Evolutionary conservation across 768 basidiomycete species (phyloP).

Genomic region (Infundibulicybe gibba): DNA sequence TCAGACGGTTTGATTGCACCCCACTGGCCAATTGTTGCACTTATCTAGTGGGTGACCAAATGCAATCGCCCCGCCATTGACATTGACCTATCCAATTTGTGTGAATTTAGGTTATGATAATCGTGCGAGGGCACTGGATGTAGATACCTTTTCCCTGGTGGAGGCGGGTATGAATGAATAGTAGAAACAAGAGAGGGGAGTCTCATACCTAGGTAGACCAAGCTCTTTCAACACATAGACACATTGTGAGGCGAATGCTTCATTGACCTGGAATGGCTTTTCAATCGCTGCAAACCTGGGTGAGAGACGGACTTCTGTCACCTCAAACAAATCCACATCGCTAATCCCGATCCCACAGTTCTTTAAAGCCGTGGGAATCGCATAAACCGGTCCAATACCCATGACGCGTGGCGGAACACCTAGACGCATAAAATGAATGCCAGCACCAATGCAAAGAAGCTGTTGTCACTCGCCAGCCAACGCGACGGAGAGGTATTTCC

Average conservation of each 20-base stretch:
- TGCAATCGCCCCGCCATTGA: constrained; percentile 90
- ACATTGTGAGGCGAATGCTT: constrained; percentile 85
- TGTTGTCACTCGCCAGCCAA: constrained; percentile 46
- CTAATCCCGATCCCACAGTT: constrained; percentile 58
- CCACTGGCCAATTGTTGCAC: constrained; percentile 22
- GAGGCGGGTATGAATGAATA: no score
- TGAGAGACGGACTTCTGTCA: constrained; percentile 14
- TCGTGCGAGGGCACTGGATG: no score
- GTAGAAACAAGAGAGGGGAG: no score
- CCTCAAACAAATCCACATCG: constrained; percentile 83
- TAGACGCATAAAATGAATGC: no score
- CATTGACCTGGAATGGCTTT: constrained; percentile 62
- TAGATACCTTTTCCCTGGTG: constrained; percentile 40
- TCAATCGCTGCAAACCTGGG: not conserved
- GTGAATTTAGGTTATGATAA: no score
- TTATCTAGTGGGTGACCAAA: constrained; percentile 81
- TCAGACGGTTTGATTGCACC: not conserved
- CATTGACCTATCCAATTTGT: constrained; percentile 62
- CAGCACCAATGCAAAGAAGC: not conserved
- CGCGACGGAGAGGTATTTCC: constrained; percentile 71
- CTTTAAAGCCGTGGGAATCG: constrained; percentile 77
- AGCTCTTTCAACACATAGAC: constrained; percentile 71
- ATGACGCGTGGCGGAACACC: constrained; percentile 80
- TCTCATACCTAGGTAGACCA: constrained; percentile 45
- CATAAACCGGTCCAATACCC: constrained; percentile 83